Evolutionary conservation across 2,329 filamentous ascomycete genomes (phyloP), one percentile per base, ranked within the genome.

Genomic region (Nemania sp.): DNA sequence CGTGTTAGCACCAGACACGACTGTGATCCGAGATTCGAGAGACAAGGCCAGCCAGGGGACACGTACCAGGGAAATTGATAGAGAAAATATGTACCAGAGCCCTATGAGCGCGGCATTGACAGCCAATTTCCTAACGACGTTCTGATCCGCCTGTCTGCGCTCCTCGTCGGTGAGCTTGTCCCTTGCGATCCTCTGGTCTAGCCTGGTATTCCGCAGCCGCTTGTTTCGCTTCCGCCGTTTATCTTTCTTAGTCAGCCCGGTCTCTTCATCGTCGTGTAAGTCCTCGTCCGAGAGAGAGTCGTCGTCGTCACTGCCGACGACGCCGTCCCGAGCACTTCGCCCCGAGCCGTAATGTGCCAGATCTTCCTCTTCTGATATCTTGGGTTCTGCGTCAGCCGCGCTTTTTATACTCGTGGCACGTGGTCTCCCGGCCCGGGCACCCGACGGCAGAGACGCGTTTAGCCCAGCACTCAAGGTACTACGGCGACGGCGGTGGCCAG

Each of bases 61-160:
- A 80, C 89, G 79, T 83, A 94, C 90, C 69, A 97, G 83, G 63
- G 92, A 96, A 74, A 97, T 97, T 51, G 91, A 92, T 66, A 98
- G 84, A 17, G 93, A 97, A 77, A 98, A 98, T 40, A 92, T 79
- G 65, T 87, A 95, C 94, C 95, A 99, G 65, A 96, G 77, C 21
- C 85, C 83, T 66, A 98, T 97, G 66, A 99, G 79, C n/a, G 83
- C 71, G n/a, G 82, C 84, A 75, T 98, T 97, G 71, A 93, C 79
- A 59, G 88, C 73, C 57, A 93, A 79, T 59, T 82, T 87, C 73
- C 80, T 88, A 50, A 91, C 64, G 40, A 98, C 85, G 69, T 83
- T 87, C 73, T 87, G 84, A 77, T 95, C 90, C 6, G 91, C 91
- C 71, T 91, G 79, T 70, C 87, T 88, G 76, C 87, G 87, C 77